A percentile compares a stretch with the other conserved stretches of the same genome.
phyloP scores from a whole-genome alignment of 129 eudicot species.

The Tagetes erecta region DNA sequence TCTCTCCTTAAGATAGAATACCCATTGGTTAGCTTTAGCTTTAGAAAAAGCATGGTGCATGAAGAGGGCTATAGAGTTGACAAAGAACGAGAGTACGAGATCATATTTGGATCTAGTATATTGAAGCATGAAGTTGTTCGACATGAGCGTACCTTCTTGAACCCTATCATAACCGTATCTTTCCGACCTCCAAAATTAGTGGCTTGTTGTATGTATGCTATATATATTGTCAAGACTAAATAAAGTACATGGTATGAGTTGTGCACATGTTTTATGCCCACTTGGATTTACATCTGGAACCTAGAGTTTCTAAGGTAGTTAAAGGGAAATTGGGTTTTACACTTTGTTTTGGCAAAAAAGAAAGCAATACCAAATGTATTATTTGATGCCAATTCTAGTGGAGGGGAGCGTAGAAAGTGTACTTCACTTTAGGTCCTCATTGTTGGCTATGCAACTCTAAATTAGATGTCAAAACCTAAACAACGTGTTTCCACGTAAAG shows the following conservation, averaged over 20 bases:
- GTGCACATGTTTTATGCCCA: not conserved
- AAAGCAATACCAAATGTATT: not conserved
- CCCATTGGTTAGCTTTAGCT: slow-evolving; percentile 2
- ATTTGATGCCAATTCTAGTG: not conserved
- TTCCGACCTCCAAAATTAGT: not conserved
- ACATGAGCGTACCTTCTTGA: slow-evolving; percentile 8
- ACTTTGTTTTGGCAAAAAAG: not conserved
- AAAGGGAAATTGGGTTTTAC: not conserved
- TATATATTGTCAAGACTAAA: not conserved
- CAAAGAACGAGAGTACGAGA: not conserved
- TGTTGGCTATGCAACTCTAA: not conserved
- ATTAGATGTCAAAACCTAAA: not conserved
- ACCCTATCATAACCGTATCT: not conserved
- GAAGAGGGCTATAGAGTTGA: not conserved
- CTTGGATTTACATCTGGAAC: not conserved
- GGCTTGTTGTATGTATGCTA: not conserved
- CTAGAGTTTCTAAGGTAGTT: not conserved
- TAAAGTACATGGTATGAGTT: not conserved
- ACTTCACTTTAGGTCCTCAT: not conserved
- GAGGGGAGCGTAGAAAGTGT: not conserved
- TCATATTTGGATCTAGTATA: not conserved
- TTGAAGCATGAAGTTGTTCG: not conserved
- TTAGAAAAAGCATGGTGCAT: slow-evolving; percentile 7
- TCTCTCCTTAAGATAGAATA: not conserved
- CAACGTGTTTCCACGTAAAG: not conserved